Percentiles rank a stretch among this genome's conserved stretches.
These are phyloP conservation scores for Euclidium syriacum DNA, from an alignment of 345 rosid genomes.

Conservation along the genomic window DNA sequence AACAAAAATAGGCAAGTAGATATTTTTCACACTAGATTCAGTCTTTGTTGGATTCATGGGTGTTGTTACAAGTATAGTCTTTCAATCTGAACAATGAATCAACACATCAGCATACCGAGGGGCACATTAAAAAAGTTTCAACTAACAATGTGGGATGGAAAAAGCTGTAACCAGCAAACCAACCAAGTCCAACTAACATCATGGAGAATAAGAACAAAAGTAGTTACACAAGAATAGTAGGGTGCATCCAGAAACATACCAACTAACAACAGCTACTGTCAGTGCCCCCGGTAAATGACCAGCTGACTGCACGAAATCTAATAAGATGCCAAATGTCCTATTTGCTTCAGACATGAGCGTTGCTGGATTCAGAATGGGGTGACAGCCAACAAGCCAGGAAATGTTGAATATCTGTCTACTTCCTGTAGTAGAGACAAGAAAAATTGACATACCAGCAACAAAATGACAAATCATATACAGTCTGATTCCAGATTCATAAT, in stretches of 20 bases:
- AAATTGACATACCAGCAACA: slow-evolving; percentile 11
- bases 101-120: background rate
- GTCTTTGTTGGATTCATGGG: background rate
- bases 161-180: slow-evolving; percentile 11
- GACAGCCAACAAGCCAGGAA: slow-evolving; percentile 69
- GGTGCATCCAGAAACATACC: slow-evolving; percentile 57
- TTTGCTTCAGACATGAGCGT: slow-evolving; percentile 61
- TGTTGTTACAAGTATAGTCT: background rate
- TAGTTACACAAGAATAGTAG: slow-evolving; percentile 8
- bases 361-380: slow-evolving; percentile 62
- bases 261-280: slow-evolving; percentile 58
- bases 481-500: background rate
- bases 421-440: slow-evolving; percentile 39
- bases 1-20: background rate
- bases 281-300: slow-evolving; percentile 59
- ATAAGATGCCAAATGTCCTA: slow-evolving; percentile 44
- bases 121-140: background rate
- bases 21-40: slow-evolving; percentile 6
- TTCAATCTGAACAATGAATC: background rate
- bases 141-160: background rate
- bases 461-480: slow-evolving; percentile 7
- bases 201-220: slow-evolving; percentile 12
- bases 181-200: slow-evolving; percentile 1
- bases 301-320: slow-evolving; percentile 60
- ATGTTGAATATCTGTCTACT: slow-evolving; percentile 52